Conservation (phyloP, 169 alveolate genomes). For the Cryptosporidium parvum region DNA sequence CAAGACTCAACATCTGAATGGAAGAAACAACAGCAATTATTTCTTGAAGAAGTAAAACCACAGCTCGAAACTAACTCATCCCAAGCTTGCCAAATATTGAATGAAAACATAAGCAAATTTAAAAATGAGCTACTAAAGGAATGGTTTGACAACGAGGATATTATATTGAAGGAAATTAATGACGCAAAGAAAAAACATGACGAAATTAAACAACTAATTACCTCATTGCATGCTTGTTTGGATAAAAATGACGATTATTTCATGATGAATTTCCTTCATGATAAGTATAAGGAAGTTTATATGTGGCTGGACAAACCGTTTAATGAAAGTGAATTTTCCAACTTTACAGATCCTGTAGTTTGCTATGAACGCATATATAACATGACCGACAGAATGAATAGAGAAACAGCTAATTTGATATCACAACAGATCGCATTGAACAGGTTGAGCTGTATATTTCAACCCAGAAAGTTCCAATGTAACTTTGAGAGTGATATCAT, state of each 20-base stretch:
- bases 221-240: constrained; percentile 7
- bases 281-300: constrained; percentile 59
- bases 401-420: constrained; percentile 35
- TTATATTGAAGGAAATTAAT: constrained; percentile 60
- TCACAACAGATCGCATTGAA: constrained; percentile 69
- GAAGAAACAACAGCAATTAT: constrained; percentile 24
- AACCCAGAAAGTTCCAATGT: constrained; percentile 76
- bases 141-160: constrained; percentile 69
- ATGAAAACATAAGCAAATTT: constrained; percentile 22
- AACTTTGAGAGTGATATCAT: constrained; percentile 70
- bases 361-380: constrained; percentile 58
- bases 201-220: constrained; percentile 43
- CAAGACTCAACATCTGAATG: constrained; percentile 60
- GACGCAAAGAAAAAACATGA: constrained; percentile 60
- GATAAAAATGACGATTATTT: constrained; percentile 54
- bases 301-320: constrained; percentile 61
- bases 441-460: constrained; percentile 60
- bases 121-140: constrained; percentile 54
- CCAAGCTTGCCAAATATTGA: constrained; percentile 60
- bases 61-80: constrained; percentile 45
- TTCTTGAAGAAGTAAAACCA: constrained; percentile 68
- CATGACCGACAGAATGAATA: constrained; percentile 64
- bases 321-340: constrained; percentile 33
- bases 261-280: constrained; percentile 71
- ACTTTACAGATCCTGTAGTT: constrained; percentile 68